These are phyloP conservation scores for Aspergillus chevalieri DNA, from an alignment of 2,329 filamentous ascomycete genomes.

Conservation along the genomic window DNA sequence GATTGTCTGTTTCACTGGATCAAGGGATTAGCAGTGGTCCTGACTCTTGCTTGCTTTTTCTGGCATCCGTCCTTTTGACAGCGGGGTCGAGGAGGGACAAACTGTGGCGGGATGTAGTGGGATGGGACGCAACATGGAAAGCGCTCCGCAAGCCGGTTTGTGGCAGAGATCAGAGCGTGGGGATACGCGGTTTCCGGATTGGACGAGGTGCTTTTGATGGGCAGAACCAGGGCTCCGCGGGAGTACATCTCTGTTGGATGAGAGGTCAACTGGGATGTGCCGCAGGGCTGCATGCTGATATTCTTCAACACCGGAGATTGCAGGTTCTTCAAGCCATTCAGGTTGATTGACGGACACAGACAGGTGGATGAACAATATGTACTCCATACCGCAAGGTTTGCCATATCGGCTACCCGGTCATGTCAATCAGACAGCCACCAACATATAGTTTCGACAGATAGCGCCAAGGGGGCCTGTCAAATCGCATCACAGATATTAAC, in stretches of 20 bases:
- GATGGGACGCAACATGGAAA: no score
- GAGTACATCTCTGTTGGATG: no score
- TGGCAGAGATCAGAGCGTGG: not conserved
- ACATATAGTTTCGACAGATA: not conserved
- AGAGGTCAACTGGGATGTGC: not conserved
- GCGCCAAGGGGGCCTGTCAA: not conserved
- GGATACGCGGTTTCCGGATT: not conserved
- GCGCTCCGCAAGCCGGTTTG: not conserved
- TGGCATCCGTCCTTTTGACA: not conserved
- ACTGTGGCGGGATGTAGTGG: no score
- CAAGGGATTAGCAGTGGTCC: not conserved
- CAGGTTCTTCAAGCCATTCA: no score
- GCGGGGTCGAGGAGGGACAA: not conserved
- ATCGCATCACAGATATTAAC: not conserved
- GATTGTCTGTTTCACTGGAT: no score
- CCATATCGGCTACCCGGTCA: no score
- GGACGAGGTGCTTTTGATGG: not conserved
- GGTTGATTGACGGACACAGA: not conserved
- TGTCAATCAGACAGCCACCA: no score
- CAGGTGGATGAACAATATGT: not conserved
- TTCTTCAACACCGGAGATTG: no score
- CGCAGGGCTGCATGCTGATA: not conserved
- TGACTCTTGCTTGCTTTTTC: not conserved
- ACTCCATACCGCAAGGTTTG: no score
- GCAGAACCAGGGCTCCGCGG: no score